A percentile compares a stretch with the other conserved stretches of the same genome.
Evolutionary conservation across 116 monocot species (phyloP).

Genomic region (Thalassia testudinum): DNA sequence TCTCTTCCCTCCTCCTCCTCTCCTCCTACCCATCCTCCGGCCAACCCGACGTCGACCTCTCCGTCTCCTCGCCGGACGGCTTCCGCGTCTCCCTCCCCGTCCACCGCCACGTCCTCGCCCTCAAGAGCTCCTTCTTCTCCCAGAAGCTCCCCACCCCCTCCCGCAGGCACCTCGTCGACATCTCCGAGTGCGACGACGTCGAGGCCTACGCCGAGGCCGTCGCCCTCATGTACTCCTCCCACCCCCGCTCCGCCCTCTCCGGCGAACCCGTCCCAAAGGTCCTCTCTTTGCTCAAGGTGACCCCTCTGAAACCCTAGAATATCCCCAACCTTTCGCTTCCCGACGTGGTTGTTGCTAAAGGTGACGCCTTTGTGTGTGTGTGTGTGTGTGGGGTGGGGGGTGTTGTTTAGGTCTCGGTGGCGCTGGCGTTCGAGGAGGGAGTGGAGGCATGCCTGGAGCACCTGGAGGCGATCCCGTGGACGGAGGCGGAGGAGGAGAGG

Average conservation of each 20-base stretch:
- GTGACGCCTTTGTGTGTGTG: too few relatives aligned
- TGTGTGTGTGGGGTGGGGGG: not conserved
- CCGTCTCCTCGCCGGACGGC: conserved; percentile 30
- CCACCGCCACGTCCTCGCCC: conserved; percentile 30
- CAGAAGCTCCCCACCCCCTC: conserved; percentile 19
- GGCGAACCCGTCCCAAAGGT: conserved; percentile 31
- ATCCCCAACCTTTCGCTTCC: too few relatives aligned
- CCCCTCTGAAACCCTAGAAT: too few relatives aligned
- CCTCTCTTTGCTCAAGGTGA: conserved; percentile 59
- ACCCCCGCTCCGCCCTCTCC: conserved; percentile 19
- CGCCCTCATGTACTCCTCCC: conserved; percentile 67
- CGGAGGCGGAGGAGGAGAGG: conserved; percentile 55
- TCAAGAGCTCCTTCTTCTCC: conserved; percentile 42
- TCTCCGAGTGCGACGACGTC: conserved; percentile 74
- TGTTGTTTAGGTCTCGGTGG: conserved; percentile 39
- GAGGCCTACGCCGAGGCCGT: conserved; percentile 66
- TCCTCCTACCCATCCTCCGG: conserved; percentile 14
- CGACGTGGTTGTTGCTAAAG: too few relatives aligned
- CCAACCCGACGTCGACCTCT: conserved; percentile 31
- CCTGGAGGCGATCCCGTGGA: conserved; percentile 68
- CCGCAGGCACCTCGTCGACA: conserved; percentile 29
- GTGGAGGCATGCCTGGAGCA: conserved; percentile 48
- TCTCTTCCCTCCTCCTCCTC: conserved; percentile 8
- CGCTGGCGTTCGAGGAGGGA: conserved; percentile 48
- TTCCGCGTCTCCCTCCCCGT: conserved; percentile 23